These are phyloP conservation scores for Vitis labrusca DNA, from an alignment of 164 flowering plant genomes.

Conservation along the genomic window DNA sequence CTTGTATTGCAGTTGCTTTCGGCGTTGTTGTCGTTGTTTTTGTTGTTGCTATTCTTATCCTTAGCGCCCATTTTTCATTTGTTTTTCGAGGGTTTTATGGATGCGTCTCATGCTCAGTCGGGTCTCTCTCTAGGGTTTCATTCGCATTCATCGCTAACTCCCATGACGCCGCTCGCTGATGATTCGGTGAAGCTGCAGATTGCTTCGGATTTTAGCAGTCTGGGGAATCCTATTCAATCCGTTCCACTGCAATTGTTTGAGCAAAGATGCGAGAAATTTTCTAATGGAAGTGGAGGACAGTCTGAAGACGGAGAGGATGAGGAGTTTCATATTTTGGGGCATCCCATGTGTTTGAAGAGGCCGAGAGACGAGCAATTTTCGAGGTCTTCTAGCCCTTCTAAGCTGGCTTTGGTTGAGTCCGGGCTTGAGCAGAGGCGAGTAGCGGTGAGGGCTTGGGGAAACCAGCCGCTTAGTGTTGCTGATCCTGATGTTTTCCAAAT, in stretches of 20 bases:
- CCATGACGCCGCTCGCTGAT: slow-evolving; percentile 23
- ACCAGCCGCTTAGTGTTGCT: slow-evolving; percentile 30
- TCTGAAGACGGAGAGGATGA: slow-evolving; percentile 15
- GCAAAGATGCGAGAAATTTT: slow-evolving; percentile 19
- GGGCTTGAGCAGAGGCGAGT: slow-evolving; percentile 35
- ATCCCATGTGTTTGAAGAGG: slow-evolving; percentile 30
- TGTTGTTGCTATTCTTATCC: slow-evolving; percentile 43
- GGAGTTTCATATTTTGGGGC: slow-evolving; percentile 33
- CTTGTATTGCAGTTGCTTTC: slow-evolving; percentile 26
- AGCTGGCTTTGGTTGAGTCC: slow-evolving; percentile 17
- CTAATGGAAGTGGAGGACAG: background rate
- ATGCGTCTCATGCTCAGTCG: slow-evolving; percentile 39
- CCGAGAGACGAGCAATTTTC: slow-evolving; percentile 30
- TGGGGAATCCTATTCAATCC: slow-evolving; percentile 24
- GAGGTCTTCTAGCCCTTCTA: slow-evolving; percentile 10
- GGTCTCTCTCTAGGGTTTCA: slow-evolving; percentile 46
- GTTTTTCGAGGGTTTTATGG: slow-evolving; percentile 33
- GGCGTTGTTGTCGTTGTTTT: slow-evolving; percentile 39
- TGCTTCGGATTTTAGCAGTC: slow-evolving; percentile 29
- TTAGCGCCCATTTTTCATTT: background rate
- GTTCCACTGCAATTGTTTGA: slow-evolving; percentile 49
- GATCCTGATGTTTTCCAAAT: slow-evolving; percentile 41
- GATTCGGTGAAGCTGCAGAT: slow-evolving; percentile 44
- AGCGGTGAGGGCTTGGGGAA: slow-evolving; percentile 31
- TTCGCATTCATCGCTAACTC: slow-evolving; percentile 23